phyloP scores from a whole-genome alignment of 148 eudicot genomes.

The Amaranthus hypochondriacus region DNA sequence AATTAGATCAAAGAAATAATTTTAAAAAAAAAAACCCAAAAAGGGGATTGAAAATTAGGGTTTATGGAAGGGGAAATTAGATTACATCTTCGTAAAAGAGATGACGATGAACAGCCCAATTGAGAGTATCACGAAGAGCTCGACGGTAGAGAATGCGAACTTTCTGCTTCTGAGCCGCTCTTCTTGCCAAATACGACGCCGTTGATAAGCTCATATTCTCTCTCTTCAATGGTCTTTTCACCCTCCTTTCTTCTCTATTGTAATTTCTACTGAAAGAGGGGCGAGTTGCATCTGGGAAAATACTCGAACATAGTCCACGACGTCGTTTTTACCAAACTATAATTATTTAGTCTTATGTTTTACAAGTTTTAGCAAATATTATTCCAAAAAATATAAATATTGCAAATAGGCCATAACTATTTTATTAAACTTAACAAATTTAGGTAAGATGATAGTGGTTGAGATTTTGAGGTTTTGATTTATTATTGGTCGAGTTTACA shows the following conservation, averaged over 20 bases:
- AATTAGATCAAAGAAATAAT: conserved; percentile 8
- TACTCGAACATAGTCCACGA: conserved; percentile 2
- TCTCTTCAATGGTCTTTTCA: conserved; percentile 11
- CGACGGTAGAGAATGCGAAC: conserved; percentile 75
- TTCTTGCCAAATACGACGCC: conserved; percentile 63
- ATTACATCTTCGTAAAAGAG: conserved; percentile 84
- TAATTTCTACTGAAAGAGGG: neutral
- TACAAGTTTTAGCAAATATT: neutral
- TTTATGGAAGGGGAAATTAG: conserved; percentile 14
- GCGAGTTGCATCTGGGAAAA: neutral
- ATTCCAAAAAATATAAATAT: neutral
- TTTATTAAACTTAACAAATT: too few relatives aligned
- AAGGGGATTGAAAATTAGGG: conserved; percentile 16
- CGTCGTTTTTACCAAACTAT: conserved; percentile 13
- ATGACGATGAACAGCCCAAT: conserved; percentile 99
- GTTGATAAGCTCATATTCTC: conserved; percentile 46
- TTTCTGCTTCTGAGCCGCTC: conserved; percentile 84
- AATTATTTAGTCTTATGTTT: neutral
- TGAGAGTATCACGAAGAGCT: conserved; percentile 81
- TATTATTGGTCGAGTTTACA: too few relatives aligned
- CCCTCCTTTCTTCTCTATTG: neutral
- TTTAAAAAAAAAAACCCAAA: conserved; percentile 21
- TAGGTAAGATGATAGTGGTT: too few relatives aligned
- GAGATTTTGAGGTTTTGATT: too few relatives aligned
- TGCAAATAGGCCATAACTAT: too few relatives aligned